phyloP scores from a whole-genome alignment of 2,329 filamentous ascomycete species.

The Pyricularia grisea region DNA sequence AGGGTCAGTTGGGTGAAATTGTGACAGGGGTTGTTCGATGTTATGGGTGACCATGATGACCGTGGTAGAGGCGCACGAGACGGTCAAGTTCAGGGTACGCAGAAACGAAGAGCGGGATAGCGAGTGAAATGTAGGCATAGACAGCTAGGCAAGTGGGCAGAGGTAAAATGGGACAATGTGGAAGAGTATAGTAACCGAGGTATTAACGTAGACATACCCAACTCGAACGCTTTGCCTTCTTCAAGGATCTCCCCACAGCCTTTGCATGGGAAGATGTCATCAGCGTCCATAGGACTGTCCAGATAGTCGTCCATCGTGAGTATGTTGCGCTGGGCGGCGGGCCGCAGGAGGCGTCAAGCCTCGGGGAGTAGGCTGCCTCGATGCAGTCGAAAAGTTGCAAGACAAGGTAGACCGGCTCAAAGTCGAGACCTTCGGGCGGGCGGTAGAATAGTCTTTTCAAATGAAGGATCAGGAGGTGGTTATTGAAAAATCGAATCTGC shows the following conservation, averaged over 20 bases:
- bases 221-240: slow-evolving; percentile 96
- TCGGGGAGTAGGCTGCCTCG: neutral
- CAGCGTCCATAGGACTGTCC: slow-evolving; percentile 61
- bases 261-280: slow-evolving; percentile 85
- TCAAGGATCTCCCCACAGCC: slow-evolving; percentile 95
- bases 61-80: slow-evolving; percentile 2
- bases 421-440: neutral
- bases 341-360: slow-evolving; percentile 5
- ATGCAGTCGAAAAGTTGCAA: neutral
- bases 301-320: slow-evolving; percentile 49
- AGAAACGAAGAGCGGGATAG: neutral
- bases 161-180: neutral
- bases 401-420: neutral
- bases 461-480: neutral
- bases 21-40: slow-evolving; percentile 4
- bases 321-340: slow-evolving; percentile 27
- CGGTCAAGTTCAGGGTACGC: neutral
- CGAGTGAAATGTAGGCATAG: neutral
- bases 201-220: slow-evolving; percentile 52
- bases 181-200: neutral
- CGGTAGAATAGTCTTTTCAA: neutral
- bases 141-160: neutral
- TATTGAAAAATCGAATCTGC: neutral
- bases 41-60: neutral
- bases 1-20: slow-evolving; percentile 19